These are phyloP conservation scores for Syncephalastrum contaminatum DNA, from an alignment of 371 early-diverging fungal genomes.

Conservation along the genomic window DNA sequence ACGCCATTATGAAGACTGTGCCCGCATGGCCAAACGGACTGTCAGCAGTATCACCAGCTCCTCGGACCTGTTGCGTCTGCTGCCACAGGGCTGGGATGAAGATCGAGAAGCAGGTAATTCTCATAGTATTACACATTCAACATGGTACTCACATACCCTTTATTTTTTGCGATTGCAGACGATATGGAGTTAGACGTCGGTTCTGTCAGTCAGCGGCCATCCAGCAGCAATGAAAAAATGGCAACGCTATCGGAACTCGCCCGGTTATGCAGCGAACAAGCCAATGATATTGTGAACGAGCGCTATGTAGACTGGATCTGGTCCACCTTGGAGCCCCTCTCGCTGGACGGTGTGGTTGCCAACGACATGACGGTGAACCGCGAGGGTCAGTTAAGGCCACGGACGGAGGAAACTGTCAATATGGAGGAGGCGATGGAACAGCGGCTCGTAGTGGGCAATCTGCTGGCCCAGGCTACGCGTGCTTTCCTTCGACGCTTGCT, in stretches of 20 bases:
- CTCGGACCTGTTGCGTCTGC: slow-evolving; percentile 14
- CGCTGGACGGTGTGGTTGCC: slow-evolving; percentile 35
- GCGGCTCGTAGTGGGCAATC: slow-evolving; percentile 32
- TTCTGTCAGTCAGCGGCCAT: background rate
- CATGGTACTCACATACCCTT: background rate
- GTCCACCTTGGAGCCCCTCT: slow-evolving; percentile 39
- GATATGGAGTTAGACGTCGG: slow-evolving; percentile 46
- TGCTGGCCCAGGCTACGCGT: slow-evolving; percentile 26
- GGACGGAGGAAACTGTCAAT: slow-evolving; percentile 21
- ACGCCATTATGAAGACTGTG: slow-evolving; percentile 27
- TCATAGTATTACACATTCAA: background rate
- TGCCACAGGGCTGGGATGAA: slow-evolving; percentile 41
- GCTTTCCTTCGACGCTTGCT: slow-evolving; percentile 32
- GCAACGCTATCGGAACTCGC: background rate
- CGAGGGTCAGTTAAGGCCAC: slow-evolving; percentile 34
- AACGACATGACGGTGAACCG: slow-evolving; percentile 36
- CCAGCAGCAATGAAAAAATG: too few species aligned
- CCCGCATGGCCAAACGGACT: slow-evolving; percentile 27
- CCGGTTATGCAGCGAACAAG: slow-evolving; percentile 10
- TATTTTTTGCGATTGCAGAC: slow-evolving; percentile 7
- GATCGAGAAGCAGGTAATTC: slow-evolving; percentile 26
- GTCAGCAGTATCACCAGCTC: slow-evolving; percentile 32
- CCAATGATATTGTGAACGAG: slow-evolving; percentile 28
- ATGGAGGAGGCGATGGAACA: slow-evolving; percentile 36
- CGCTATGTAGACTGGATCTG: slow-evolving; percentile 46